Base-by-base conservation (phyloP, 2,329 filamentous ascomycete species). In the Neonectria sp. region DNA sequence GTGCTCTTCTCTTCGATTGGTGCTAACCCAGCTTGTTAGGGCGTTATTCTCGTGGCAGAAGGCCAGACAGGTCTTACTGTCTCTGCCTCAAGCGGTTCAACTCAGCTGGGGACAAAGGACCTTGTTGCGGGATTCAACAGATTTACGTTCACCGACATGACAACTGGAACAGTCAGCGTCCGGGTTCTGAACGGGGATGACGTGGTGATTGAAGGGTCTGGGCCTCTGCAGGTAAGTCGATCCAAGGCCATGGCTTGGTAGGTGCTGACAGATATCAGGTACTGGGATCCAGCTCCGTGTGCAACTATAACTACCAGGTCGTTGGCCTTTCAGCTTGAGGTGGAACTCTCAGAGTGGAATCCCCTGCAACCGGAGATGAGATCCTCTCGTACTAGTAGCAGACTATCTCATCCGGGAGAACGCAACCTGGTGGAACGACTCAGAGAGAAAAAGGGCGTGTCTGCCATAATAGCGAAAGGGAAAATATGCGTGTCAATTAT, bases 241-340 rank as follows among this genome's bases (percentile, higher is more conserved):
- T 24, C 17, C 3, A 31, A 24, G 9, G 15, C 24, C 5, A n/a
- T 21, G 15, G 27, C 17, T 29, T 29, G 31, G 29, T 6, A 24
- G n/a, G 46, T 52, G 33, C 15, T 60, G 13, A 65, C 51, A 31
- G 17, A 2, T 6, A 9, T 24, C 15, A 63, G 55, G 65, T 67
- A 4, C 17, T 35, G 37, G 35, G 37, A n/a, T 60, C 65, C 9
- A 43, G 37, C 37, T 49, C 55, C 17, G n/a, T 63, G 29, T 67
- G 65, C 43, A 67, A 63, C 55, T 63, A 60, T 49, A 67, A 63
- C 24, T 63, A 35, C 27, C 49, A 67, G 35, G 60, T 60, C 2
- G 55, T 63, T 12, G 46, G 51, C 2, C 21, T 62, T 6, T 62
- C 53, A 3, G 49, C 25, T 25, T 55, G 17, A 24, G 24, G 3